Base-by-base conservation (phyloP, 2,329 filamentous ascomycete genomes). In the Aureobasidium pullulans region DNA sequence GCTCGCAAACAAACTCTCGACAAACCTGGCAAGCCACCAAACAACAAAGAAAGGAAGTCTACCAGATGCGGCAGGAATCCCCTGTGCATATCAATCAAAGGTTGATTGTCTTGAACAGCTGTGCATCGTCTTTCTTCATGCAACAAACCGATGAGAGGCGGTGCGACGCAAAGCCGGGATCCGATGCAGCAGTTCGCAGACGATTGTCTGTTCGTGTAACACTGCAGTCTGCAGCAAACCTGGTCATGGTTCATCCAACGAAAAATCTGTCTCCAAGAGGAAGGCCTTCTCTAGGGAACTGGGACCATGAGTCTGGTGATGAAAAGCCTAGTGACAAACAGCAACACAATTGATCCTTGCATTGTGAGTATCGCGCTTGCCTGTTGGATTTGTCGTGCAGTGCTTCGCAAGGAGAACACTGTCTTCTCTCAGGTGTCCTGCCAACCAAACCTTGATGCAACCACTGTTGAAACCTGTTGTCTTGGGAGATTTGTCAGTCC, bases 141-240 rank as follows among this genome's bases (percentile, higher is more conserved):
- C 32, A 57, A 23, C 43, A 40, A 40, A 32, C 23, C 28, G 52
- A 10, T 19, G 19, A 19, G 19, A 40, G 39, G 52, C 40, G 31
- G 43, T 57, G 43, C 34, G 23, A 57, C 54, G 5, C 44, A 23
- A 39, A 48, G 54, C 54, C 54, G 54, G 43, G 42, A 39, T 48
- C 43, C 54, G 54, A 57, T 57, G 54, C 54, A 57, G 54, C 54
- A 57, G 54, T 57, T 57, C 54, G 54, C 54, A 57, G 54, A 43
- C 43, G 54, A 57, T 48, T 57, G 54, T 57, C 54, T 40, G 15
- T 32, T 47, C 32, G 43, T 57, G 54, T 48, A 48, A 48, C 54
- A 46, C 40, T 56, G 52, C 52, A 46, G 52, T 40, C 40, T 56
- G 52, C 52, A 46, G 52, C 52, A 56, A 46, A 56, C 52, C 52